Evolutionary conservation across 2,329 filamentous ascomycete species (phyloP).

Genomic region (Lithohypha guttulata): DNA sequence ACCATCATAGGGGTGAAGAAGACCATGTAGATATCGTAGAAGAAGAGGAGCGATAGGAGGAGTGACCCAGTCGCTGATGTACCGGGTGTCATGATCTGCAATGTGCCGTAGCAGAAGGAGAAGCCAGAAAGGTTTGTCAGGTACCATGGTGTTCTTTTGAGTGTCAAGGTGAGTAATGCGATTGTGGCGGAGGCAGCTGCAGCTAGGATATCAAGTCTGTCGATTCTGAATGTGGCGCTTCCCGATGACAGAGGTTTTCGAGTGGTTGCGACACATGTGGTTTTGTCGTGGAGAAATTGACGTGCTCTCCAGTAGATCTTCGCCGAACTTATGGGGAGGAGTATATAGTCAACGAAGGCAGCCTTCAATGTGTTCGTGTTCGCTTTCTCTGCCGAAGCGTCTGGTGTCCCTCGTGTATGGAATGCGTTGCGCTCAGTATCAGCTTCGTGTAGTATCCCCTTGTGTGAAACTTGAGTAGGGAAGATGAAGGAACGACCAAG

Average conservation of each 20-base stretch:
- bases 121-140: constrained; percentile 81
- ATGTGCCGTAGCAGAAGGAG: constrained; percentile 70
- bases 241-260: constrained; percentile 3
- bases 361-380: constrained; percentile 40
- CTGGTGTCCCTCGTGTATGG: too few relatives aligned
- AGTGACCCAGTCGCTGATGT: constrained; percentile 73
- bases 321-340: constrained; percentile 30
- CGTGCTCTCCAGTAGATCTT: constrained; percentile 40
- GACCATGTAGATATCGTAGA: constrained; percentile 77
- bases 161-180: constrained; percentile 54
- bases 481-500: constrained; percentile 59
- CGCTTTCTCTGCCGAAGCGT: not conserved
- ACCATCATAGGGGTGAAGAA: constrained; percentile 46
- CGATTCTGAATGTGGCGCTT: constrained; percentile 15
- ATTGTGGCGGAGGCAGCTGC: constrained; percentile 45
- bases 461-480: constrained; percentile 54
- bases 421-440: constrained; percentile 20
- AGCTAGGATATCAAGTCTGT: constrained; percentile 42
- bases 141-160: constrained; percentile 50
- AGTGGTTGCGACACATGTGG: constrained; percentile 29
- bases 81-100: constrained; percentile 78
- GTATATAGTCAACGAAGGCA: constrained; percentile 37
- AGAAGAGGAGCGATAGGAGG: constrained; percentile 69
- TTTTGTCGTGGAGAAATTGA: constrained; percentile 31
- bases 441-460: constrained; percentile 38